These are phyloP conservation scores for Suhomyces yuchorum DNA, from an alignment of 1,139 yeast species.

Conservation along the genomic window DNA sequence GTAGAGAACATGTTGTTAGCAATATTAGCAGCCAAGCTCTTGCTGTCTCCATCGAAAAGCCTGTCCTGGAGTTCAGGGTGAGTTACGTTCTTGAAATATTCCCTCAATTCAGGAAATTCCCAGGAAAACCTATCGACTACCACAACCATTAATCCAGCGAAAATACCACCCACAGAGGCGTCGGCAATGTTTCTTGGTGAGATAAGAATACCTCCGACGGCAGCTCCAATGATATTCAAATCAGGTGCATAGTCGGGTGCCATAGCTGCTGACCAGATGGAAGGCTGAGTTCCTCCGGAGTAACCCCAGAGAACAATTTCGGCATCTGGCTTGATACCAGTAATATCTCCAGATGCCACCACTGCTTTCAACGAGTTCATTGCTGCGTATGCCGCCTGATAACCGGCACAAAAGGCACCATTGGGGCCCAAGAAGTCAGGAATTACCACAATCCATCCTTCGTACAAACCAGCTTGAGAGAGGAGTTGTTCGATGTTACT, in stretches of 20 bases:
- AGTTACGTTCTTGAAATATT: conserved; percentile 6
- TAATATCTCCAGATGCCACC: conserved; percentile 24
- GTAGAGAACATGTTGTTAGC: neutral
- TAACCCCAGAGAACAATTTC: conserved; percentile 37
- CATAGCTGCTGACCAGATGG: conserved; percentile 41
- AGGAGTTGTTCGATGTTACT: conserved; percentile 14
- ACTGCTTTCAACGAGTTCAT: conserved; percentile 33
- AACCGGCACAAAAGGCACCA: conserved; percentile 33
- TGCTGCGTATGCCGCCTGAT: conserved; percentile 30
- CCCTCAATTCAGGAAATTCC: conserved; percentile 28
- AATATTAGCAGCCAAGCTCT: conserved; percentile 1
- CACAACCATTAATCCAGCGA: conserved; percentile 29
- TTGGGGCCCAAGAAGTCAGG: conserved; percentile 39
- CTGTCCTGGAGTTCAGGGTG: neutral
- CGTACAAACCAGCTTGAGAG: conserved; percentile 20
- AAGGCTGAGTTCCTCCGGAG: conserved; percentile 39
- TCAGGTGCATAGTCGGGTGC: conserved; percentile 38
- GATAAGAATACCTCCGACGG: conserved; percentile 37
- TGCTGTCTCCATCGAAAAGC: neutral
- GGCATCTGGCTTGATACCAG: conserved; percentile 28
- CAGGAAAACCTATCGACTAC: conserved; percentile 31
- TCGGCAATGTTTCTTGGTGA: conserved; percentile 24
- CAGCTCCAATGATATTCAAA: conserved; percentile 32
- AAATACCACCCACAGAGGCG: conserved; percentile 25
- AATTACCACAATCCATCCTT: conserved; percentile 35